Percentiles rank a stretch among this genome's conserved stretches.
Evolutionary conservation across 2,329 filamentous ascomycete species (phyloP).

Genomic region (Fusarium sp.): DNA sequence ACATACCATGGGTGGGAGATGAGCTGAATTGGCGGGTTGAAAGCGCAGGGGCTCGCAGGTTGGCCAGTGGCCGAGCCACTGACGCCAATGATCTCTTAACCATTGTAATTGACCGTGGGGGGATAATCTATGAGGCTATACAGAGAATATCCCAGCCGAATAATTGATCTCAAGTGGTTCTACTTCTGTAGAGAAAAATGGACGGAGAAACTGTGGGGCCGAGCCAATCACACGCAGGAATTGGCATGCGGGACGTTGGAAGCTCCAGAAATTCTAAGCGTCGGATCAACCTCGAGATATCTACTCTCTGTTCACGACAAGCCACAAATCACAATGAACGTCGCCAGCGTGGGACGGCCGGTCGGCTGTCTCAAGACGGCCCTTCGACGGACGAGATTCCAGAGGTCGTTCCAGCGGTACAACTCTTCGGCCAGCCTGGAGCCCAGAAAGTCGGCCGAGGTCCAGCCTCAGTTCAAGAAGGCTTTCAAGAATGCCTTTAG

Average conservation of each 20-base stretch:
- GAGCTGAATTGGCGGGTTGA: slow-evolving; percentile 46
- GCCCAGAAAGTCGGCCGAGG: slow-evolving; percentile 27
- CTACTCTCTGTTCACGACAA: slow-evolving; percentile 34
- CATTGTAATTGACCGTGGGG: slow-evolving; percentile 20
- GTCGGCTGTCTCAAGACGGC: slow-evolving; percentile 77
- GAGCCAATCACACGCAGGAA: slow-evolving; percentile 52
- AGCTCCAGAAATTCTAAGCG: slow-evolving; percentile 45
- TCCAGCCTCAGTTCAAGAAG: slow-evolving; percentile 22
- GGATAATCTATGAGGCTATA: slow-evolving; percentile 13
- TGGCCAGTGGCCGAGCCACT: slow-evolving; percentile 42
- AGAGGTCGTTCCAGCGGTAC: slow-evolving; percentile 57
- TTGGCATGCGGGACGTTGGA: slow-evolving; percentile 30
- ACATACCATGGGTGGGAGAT: slow-evolving; percentile 47
- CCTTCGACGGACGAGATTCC: slow-evolving; percentile 68
- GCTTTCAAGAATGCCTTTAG: slow-evolving; percentile 43
- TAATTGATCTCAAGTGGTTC: background rate
- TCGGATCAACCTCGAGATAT: slow-evolving; percentile 30
- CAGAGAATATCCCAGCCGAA: slow-evolving; percentile 1
- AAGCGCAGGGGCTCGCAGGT: slow-evolving; percentile 17
- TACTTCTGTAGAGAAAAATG: slow-evolving; percentile 23
- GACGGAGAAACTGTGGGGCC: slow-evolving; percentile 48
- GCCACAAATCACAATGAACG: slow-evolving; percentile 64
- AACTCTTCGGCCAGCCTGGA: slow-evolving; percentile 57
- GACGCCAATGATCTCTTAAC: slow-evolving; percentile 40
- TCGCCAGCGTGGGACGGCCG: slow-evolving; percentile 72